Conservation (phyloP, 2,329 filamentous ascomycete genomes). For the Stenocarpella maydis region DNA sequence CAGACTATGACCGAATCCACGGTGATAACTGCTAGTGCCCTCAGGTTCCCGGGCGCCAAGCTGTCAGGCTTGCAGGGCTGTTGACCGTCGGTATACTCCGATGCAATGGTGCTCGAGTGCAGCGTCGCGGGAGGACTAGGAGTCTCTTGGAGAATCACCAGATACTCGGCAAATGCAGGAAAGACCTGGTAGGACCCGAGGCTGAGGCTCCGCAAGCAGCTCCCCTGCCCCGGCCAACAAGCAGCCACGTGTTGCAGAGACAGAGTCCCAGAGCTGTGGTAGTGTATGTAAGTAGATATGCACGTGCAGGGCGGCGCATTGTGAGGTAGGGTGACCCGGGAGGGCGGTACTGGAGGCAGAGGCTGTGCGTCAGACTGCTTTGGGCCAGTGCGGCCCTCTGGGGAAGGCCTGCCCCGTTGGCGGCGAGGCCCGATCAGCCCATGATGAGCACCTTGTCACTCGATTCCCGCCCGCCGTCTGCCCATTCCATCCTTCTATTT, state of each 20-base stretch:
- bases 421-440: slow-evolving; percentile 36
- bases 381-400: too few species aligned
- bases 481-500: slow-evolving; percentile 30
- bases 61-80: slow-evolving; percentile 8
- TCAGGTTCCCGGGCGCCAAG: neutral
- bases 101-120: neutral
- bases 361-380: too few species aligned
- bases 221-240: neutral
- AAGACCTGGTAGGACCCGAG: neutral
- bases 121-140: neutral
- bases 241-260: neutral
- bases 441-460: slow-evolving; percentile 32
- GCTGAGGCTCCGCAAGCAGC: neutral
- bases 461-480: slow-evolving; percentile 31
- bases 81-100: neutral
- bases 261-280: neutral
- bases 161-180: slow-evolving; percentile 18
- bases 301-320: too few species aligned
- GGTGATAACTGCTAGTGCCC: neutral
- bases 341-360: neutral
- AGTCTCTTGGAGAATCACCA: neutral
- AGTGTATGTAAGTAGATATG: too few species aligned
- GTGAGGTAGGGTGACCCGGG: neutral
- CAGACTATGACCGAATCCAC: neutral
- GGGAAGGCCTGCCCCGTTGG: neutral